Percentiles rank a stretch among this genome's conserved stretches.
Evolutionary conservation across 129 eudicot species (phyloP).

Genomic region (Smallanthus sonchifolius): DNA sequence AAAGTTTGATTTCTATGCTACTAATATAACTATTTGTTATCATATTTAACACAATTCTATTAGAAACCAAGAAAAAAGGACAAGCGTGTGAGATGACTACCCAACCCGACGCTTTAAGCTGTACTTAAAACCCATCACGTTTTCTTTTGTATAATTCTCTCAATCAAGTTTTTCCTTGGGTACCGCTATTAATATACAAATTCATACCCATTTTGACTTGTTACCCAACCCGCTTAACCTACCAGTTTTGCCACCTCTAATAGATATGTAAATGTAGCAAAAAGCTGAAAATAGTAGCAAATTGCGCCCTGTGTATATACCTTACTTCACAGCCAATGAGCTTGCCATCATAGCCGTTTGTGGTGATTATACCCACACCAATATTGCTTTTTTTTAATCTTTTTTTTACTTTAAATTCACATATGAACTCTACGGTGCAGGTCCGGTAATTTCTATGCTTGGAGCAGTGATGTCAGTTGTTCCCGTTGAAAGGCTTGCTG

Average conservation of each 20-base stretch:
- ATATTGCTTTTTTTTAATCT: no score
- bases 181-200: no score
- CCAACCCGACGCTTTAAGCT: neutral
- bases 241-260: no score
- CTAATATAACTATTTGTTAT: neutral
- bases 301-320: no score
- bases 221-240: no score
- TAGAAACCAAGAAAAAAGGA: neutral
- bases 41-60: neutral
- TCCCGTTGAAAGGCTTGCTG: slow-evolving; percentile 85
- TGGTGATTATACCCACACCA: no score
- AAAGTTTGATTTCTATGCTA: neutral
- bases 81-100: neutral
- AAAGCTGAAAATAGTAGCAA: no score
- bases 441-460: slow-evolving; percentile 73
- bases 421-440: slow-evolving; percentile 16
- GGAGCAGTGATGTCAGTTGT: slow-evolving; percentile 76
- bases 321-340: no score
- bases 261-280: no score
- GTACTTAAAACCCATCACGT: neutral
- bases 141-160: neutral
- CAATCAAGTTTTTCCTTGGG: neutral
- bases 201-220: no score
- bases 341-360: no score
- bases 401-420: neutral